phyloP scores from a whole-genome alignment of 495 filamentous ascomycete species.

The Tirmania nivea region DNA sequence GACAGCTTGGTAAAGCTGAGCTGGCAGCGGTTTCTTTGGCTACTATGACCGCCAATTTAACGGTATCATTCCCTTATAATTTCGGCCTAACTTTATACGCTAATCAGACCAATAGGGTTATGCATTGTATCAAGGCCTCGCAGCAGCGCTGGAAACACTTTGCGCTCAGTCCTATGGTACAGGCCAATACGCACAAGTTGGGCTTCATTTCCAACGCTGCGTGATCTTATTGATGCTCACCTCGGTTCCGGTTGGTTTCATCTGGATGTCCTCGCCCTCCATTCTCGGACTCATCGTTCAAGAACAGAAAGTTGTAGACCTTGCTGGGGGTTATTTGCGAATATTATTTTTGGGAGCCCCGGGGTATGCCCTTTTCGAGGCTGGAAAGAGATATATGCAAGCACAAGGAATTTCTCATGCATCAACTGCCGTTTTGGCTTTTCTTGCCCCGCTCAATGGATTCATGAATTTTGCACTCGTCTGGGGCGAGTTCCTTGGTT shows the following conservation, averaged over 20 bases:
- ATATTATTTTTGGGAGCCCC: conserved; percentile 43
- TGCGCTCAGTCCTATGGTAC: conserved; percentile 56
- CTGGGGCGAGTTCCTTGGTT: conserved; percentile 28
- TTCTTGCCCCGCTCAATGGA: conserved; percentile 44
- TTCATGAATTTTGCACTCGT: conserved; percentile 49
- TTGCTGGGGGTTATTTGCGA: conserved; percentile 45
- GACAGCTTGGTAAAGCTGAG: conserved; percentile 38
- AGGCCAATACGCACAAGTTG: conserved; percentile 45
- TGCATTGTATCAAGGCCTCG: conserved; percentile 43
- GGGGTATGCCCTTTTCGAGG: conserved; percentile 46
- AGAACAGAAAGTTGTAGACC: conserved; percentile 33
- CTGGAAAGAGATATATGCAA: conserved; percentile 49
- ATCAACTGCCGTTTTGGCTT: conserved; percentile 40
- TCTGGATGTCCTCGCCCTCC: conserved; percentile 35
- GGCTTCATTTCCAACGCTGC: conserved; percentile 51
- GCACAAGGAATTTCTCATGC: conserved; percentile 49
- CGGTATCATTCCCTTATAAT: conserved; percentile 46
- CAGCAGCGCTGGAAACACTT: conserved; percentile 48
- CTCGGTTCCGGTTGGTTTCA: conserved; percentile 36
- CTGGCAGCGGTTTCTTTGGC: conserved; percentile 45
- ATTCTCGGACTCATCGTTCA: conserved; percentile 41
- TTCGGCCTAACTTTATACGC: conserved; percentile 12
- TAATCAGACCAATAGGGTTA: conserved; percentile 26
- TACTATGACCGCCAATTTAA: conserved; percentile 52
- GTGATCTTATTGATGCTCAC: conserved; percentile 39